phyloP scores from a whole-genome alignment of 2,329 filamentous ascomycete species.

The Arthroderma uncinatum region DNA sequence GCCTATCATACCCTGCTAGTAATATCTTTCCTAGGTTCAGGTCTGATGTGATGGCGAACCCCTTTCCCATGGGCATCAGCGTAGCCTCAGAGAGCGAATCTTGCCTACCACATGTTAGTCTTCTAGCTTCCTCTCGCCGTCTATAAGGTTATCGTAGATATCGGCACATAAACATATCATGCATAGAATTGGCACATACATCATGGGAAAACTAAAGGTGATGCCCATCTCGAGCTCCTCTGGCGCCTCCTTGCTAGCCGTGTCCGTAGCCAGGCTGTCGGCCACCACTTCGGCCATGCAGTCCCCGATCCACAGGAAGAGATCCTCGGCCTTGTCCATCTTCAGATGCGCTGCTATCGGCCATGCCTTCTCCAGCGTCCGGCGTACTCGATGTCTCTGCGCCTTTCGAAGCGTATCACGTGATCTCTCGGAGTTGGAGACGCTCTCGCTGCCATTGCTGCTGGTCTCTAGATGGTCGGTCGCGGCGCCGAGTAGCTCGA shows the following conservation, averaged over 20 bases:
- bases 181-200: conserved; percentile 26
- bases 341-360: conserved; percentile 46
- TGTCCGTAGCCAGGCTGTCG: conserved; percentile 37
- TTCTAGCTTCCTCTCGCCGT: no score
- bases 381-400: conserved; percentile 36
- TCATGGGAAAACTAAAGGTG: conserved; percentile 41
- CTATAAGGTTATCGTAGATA: no score
- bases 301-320: conserved; percentile 72
- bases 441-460: conserved; percentile 14
- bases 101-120: conserved; percentile 33
- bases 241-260: conserved; percentile 30
- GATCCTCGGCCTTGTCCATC: conserved; percentile 57
- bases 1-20: conserved; percentile 43
- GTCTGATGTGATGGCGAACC: conserved; percentile 46
- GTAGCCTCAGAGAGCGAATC: conserved; percentile 44
- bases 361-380: conserved; percentile 42
- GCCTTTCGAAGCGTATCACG: conserved; percentile 37
- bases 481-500: conserved; percentile 40
- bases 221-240: conserved; percentile 40
- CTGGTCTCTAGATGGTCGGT: conserved; percentile 21
- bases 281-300: conserved; percentile 63
- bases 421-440: conserved; percentile 23
- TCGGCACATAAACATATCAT: neutral
- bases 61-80: conserved; percentile 48
- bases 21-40: conserved; percentile 45